Evolutionary conservation across 75 land plant genomes (phyloP), one percentile per base, ranked within the genome.

Genomic region (Selaginella tamariscina): DNA sequence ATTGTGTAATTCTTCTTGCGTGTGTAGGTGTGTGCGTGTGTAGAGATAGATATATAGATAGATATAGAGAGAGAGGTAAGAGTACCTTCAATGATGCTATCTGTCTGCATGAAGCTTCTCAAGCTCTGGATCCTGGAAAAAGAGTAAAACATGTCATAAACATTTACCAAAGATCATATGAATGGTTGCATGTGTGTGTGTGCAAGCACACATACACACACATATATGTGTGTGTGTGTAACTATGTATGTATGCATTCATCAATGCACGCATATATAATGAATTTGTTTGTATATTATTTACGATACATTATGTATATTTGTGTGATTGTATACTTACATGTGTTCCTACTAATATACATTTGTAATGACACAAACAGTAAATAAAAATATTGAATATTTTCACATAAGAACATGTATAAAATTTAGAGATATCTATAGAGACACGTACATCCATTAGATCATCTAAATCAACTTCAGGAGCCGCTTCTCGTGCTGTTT

Each of bases 371-470:
- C 27, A n/a, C 72, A 0, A 30, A 2, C 8, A 0, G 28, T 30
- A 21, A 1, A 30, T 30, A 24, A 32, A 55, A 70, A n/a, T n/a
- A n/a, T n/a, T n/a, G n/a, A n/a, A n/a, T n/a, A n/a, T n/a, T 23
- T 9, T 0, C 33, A 71, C 23, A 33, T 20, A 32, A 56, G 20
- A 31, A 28, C 29, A 68, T 26, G 23, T 65, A 62, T 55, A 39
- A n/a, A n/a, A n/a, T n/a, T n/a, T n/a, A n/a, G n/a, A n/a, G n/a
- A n/a, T n/a, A n/a, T n/a, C n/a, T n/a, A n/a, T n/a, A n/a, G n/a
- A n/a, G n/a, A n/a, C n/a, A 82, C 98, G 75, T 72, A 95, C 99
- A 84, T 95, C 89, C 87, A 91, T 82, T 67, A 95, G 72, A 24
- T 95, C 99, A 72, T 95, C 97, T 59, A 95, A 79, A 72, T 95